Conservation (phyloP, 1,139 yeast species). For the Kodamaea suecica region DNA sequence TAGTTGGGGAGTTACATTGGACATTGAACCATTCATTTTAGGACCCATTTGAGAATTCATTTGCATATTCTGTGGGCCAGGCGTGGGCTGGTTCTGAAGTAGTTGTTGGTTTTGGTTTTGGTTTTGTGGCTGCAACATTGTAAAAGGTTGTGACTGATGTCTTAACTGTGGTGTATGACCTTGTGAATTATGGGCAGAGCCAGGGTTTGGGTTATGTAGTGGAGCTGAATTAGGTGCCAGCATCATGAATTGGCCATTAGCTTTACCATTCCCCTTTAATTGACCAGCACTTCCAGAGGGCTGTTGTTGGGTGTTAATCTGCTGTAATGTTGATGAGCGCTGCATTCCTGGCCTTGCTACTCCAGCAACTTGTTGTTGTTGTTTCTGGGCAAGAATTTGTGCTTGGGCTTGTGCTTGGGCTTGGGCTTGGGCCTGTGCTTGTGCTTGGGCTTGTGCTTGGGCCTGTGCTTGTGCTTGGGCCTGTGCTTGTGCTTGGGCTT, state of each 20-base stretch:
- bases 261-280: slow-evolving; percentile 2
- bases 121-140: slow-evolving; percentile 8
- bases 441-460: too few species aligned
- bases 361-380: slow-evolving; percentile 14
- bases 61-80: slow-evolving; percentile 1
- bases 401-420: slow-evolving; percentile 2
- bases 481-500: too few species aligned
- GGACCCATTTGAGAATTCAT: slow-evolving; percentile 6
- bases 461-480: too few species aligned
- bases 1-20: slow-evolving; percentile 13
- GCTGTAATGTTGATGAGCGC: slow-evolving; percentile 12
- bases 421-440: slow-evolving; percentile 2
- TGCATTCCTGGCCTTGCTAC: slow-evolving; percentile 22
- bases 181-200: slow-evolving; percentile 23
- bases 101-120: slow-evolving; percentile 10
- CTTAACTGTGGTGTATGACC: slow-evolving; percentile 31
- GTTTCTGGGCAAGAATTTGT: slow-evolving; percentile 10
- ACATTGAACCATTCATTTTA: slow-evolving; percentile 9
- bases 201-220: slow-evolving; percentile 16
- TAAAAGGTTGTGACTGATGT: slow-evolving; percentile 23
- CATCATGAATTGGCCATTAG: slow-evolving; percentile 9
- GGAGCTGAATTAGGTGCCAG: slow-evolving; percentile 29
- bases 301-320: slow-evolving; percentile 3
- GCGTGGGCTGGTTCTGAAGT: slow-evolving; percentile 7
- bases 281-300: slow-evolving; percentile 4